A percentile compares a stretch with the other conserved stretches of the same genome.
These are phyloP conservation scores for Talaromyces sp. DNA, from an alignment of 2,329 filamentous ascomycete species.

Conservation along the genomic window DNA sequence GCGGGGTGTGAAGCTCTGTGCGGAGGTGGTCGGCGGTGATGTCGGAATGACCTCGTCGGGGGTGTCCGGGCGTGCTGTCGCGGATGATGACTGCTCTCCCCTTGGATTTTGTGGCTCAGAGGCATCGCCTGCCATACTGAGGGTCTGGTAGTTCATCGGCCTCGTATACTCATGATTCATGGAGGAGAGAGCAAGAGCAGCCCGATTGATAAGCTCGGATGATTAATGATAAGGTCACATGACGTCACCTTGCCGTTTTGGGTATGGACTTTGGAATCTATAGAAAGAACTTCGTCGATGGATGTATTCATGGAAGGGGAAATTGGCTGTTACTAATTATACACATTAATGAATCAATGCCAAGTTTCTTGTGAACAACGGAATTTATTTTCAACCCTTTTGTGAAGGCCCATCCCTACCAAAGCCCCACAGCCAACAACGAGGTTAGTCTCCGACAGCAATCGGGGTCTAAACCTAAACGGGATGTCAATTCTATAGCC, in stretches of 20 bases:
- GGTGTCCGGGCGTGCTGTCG: background rate
- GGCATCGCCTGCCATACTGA: constrained; percentile 35
- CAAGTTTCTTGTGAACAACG: background rate
- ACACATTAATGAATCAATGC: too few species aligned
- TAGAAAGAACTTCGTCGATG: too few species aligned
- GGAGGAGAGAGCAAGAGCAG: background rate
- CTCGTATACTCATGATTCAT: constrained; percentile 12
- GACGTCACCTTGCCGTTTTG: constrained; percentile 14
- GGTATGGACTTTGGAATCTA: background rate
- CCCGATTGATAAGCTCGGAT: constrained; percentile 19
- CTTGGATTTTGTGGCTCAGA: constrained; percentile 13
- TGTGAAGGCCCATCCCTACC: background rate
- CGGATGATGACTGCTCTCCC: constrained; percentile 6
- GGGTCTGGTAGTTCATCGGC: constrained; percentile 41
- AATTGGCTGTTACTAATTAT: too few species aligned
- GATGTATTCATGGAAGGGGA: too few species aligned
- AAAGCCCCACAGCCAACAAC: constrained; percentile 2
- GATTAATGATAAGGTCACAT: constrained; percentile 28
- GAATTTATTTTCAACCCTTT: background rate
- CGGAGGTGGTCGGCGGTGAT: constrained; percentile 26
- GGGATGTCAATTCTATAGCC: background rate
- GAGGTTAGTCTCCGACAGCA: constrained; percentile 1
- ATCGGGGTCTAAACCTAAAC: constrained; percentile 8
- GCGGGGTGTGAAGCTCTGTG: constrained; percentile 77
- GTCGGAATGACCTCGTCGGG: constrained; percentile 6